A percentile compares a stretch with the other conserved stretches of the same genome.
phyloP scores from a whole-genome alignment of 2,329 filamentous ascomycete species.

The Colletotrichum cuscutae region DNA sequence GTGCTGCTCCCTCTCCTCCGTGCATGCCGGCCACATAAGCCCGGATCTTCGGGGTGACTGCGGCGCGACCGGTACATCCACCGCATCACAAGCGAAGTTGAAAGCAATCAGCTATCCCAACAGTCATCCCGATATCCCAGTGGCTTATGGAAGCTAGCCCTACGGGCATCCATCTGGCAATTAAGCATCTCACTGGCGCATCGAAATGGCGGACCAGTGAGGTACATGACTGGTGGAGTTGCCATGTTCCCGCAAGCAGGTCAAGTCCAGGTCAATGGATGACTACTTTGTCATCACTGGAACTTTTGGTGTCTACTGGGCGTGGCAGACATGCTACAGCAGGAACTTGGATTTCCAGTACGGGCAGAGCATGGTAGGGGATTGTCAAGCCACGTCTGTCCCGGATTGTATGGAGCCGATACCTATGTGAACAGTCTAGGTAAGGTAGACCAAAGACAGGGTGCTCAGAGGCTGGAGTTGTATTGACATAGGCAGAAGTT shows the following conservation, averaged over 20 bases:
- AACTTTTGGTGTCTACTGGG: too few relatives aligned
- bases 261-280: not conserved
- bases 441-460: too few relatives aligned
- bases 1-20: not conserved
- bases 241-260: not conserved
- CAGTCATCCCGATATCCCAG: not conserved
- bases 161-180: not conserved
- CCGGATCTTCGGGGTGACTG: not conserved
- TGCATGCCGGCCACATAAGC: not conserved
- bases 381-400: not conserved
- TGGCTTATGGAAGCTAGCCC: not conserved
- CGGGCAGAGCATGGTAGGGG: not conserved
- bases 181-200: not conserved
- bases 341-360: not conserved
- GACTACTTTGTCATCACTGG: too few relatives aligned
- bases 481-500: not conserved
- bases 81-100: too few relatives aligned
- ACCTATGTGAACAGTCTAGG: not conserved
- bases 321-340: not conserved
- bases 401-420: not conserved
- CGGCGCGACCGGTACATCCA: not conserved
- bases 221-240: not conserved
- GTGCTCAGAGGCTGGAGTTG: not conserved
- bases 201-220: not conserved
- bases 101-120: too few relatives aligned